Conservation (phyloP, 1,284 basidiomycete genomes). For the Macrocystidia cucumis region DNA sequence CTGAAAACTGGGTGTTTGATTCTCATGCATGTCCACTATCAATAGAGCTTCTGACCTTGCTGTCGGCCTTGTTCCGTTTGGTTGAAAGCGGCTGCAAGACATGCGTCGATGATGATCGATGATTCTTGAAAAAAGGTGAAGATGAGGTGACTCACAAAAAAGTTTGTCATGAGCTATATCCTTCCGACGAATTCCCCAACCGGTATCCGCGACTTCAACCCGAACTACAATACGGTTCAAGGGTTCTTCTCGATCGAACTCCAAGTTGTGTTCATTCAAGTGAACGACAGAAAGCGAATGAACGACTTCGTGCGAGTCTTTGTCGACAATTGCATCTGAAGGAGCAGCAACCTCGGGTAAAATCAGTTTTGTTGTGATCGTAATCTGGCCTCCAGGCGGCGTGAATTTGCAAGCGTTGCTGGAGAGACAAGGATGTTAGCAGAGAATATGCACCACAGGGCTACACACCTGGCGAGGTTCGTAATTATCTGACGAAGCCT, state of each 20-base stretch:
- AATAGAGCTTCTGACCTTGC: slow-evolving; percentile 8
- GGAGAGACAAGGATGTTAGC: not conserved
- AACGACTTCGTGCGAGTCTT: no score
- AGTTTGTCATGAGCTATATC: slow-evolving; percentile 7
- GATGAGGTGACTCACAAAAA: slow-evolving; percentile 2
- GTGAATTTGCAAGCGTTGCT: slow-evolving; percentile 66
- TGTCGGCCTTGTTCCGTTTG: slow-evolving; percentile 12
- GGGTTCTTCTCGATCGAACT: slow-evolving; percentile 17
- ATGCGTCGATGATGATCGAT: not conserved
- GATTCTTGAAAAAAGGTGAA: not conserved
- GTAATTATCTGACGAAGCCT: slow-evolving; percentile 61
- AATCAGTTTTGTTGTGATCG: slow-evolving; percentile 42
- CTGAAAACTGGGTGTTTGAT: slow-evolving; percentile 1
- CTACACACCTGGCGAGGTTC: slow-evolving; percentile 48
- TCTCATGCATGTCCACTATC: not conserved
- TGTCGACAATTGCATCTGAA: no score
- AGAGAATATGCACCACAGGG: not conserved
- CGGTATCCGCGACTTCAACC: slow-evolving; percentile 56
- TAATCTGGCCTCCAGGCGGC: slow-evolving; percentile 46
- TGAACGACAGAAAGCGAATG: not conserved
- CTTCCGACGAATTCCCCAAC: slow-evolving; percentile 8
- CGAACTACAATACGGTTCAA: slow-evolving; percentile 57
- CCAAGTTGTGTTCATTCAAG: not conserved
- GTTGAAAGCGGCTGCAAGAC: slow-evolving; percentile 10
- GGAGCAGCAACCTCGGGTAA: slow-evolving; percentile 12